phyloP scores from a whole-genome alignment of 108 stramenopile genomes.

The Asterionellopsis glacialis region DNA sequence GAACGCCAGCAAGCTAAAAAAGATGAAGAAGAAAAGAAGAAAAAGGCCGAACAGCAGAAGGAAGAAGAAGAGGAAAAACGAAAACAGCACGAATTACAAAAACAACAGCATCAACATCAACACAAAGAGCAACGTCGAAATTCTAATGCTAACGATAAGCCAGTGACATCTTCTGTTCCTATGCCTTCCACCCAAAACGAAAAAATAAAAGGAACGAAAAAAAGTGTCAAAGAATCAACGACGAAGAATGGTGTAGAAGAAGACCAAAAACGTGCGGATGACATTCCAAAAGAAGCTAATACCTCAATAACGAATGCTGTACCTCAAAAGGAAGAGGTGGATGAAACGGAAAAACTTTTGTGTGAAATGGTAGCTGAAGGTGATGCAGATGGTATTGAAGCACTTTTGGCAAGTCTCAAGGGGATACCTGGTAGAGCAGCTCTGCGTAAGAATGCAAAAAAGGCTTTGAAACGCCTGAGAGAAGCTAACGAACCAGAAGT shows the following conservation, averaged over 20 bases:
- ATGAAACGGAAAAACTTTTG: conserved; percentile 31
- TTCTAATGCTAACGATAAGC: no score
- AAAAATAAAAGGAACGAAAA: no score
- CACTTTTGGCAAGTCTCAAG: conserved; percentile 58
- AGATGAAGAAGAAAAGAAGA: conserved; percentile 11
- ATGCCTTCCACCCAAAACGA: no score
- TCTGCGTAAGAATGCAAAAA: conserved; percentile 86
- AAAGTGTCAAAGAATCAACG: background rate
- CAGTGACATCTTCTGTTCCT: no score
- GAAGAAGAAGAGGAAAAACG: background rate
- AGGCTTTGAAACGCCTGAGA: conserved; percentile 76
- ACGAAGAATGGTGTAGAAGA: background rate
- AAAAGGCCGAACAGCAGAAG: background rate
- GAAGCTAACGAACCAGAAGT: conserved; percentile 14
- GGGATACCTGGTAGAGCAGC: conserved; percentile 84
- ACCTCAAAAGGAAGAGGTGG: background rate
- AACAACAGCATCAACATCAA: background rate
- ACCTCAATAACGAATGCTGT: background rate
- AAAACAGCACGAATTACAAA: conserved; percentile 1
- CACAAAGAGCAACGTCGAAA: background rate
- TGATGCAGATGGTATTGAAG: conserved; percentile 74
- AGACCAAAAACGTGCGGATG: background rate
- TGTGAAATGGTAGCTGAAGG: conserved; percentile 42
- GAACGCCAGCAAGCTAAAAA: conserved; percentile 16
- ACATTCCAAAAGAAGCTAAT: background rate